These are phyloP conservation scores for Phytophthora multivora DNA, from an alignment of 352 stramenopile species.

Conservation along the genomic window DNA sequence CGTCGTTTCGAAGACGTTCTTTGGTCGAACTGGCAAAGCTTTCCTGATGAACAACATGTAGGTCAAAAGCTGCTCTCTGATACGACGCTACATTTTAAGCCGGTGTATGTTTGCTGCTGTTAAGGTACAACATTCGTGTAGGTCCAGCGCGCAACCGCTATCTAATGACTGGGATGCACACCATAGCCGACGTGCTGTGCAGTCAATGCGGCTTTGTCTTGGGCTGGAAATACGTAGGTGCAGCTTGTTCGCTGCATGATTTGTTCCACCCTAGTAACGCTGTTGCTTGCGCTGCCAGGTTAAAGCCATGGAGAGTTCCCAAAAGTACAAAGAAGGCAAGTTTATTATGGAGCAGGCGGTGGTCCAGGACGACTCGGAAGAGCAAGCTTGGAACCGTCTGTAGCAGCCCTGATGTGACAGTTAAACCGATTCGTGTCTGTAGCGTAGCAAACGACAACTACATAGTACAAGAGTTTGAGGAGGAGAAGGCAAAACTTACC, in stretches of 20 bases:
- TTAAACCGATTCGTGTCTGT: conserved; percentile 11
- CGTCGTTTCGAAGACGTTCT: conserved; percentile 81
- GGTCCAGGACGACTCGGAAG: conserved; percentile 70
- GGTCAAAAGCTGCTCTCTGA: not conserved
- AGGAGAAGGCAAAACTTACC: conserved; percentile 31
- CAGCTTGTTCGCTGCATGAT: not conserved
- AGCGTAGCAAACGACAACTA: conserved; percentile 19
- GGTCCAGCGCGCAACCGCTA: conserved; percentile 67
- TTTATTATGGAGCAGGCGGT: conserved; percentile 83
- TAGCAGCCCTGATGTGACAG: conserved; percentile 3
- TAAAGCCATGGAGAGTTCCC: conserved; percentile 78
- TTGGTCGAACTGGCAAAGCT: conserved; percentile 72
- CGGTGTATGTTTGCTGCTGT: not conserved
- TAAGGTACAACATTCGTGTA: conserved; percentile 74
- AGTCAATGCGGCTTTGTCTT: conserved; percentile 62
- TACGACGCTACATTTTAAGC: not conserved
- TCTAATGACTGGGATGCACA: conserved; percentile 85
- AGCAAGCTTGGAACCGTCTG: conserved; percentile 48
- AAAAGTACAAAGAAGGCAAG: conserved; percentile 89
- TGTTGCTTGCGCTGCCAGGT: conserved; percentile 39
- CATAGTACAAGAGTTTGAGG: conserved; percentile 5
- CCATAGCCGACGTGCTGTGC: conserved; percentile 73
- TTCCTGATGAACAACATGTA: conserved; percentile 85
- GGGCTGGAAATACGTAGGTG: conserved; percentile 85
- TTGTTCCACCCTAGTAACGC: not conserved